Percentiles rank a stretch among this genome's conserved stretches.
Evolutionary conservation across 2,329 filamentous ascomycete genomes (phyloP).

Genomic region (Pestalotiopsis sp.): DNA sequence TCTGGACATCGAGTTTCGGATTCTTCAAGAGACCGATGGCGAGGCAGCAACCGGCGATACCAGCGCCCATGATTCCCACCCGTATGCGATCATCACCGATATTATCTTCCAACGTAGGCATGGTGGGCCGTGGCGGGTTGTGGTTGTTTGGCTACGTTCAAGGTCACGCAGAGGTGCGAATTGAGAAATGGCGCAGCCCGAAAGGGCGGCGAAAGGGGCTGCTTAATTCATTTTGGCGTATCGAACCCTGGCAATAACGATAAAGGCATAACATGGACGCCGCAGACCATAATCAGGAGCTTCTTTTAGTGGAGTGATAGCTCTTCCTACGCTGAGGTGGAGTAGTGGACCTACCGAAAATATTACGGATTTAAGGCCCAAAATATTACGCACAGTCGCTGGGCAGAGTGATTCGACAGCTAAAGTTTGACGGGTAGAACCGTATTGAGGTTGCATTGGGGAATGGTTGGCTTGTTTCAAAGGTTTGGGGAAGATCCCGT

Average conservation of each 20-base stretch:
- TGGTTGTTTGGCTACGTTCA: background rate
- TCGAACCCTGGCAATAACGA: too few species aligned
- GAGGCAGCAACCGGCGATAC: slow-evolving; percentile 18
- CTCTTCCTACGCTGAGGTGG: background rate
- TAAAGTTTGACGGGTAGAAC: background rate
- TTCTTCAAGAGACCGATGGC: slow-evolving; percentile 16
- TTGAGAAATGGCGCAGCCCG: too few species aligned
- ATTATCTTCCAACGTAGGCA: background rate
- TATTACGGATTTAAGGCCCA: background rate
- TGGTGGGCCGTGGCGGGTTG: background rate
- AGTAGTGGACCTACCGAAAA: background rate
- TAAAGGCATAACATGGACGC: background rate
- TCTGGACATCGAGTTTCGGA: slow-evolving; percentile 13
- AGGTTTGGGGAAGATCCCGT: background rate
- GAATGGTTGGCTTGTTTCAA: background rate
- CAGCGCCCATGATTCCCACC: slow-evolving; percentile 17
- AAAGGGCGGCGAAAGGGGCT: too few species aligned
- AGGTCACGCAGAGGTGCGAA: too few species aligned
- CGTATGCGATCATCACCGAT: slow-evolving; percentile 6
- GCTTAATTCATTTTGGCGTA: too few species aligned
- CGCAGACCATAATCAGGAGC: background rate
- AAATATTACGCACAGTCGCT: background rate
- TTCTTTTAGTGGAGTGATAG: background rate
- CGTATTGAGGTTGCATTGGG: background rate
- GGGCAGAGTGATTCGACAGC: background rate